Base-by-base conservation (phyloP, 768 basidiomycete genomes). In the Mycena floridula region DNA sequence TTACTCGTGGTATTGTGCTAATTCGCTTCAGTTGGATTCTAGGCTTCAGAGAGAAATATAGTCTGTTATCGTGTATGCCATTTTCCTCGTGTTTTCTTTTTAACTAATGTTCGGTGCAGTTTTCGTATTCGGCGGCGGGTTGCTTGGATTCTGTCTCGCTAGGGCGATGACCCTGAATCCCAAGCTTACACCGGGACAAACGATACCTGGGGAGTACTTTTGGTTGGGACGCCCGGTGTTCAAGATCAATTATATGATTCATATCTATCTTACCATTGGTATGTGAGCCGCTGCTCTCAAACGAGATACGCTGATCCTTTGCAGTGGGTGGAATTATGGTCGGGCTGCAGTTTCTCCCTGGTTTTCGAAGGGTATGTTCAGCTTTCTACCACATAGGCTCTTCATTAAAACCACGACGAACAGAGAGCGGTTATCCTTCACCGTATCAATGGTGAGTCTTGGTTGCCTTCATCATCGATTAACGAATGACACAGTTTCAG, bases 21-120 rank as follows among this genome's bases (percentile, higher is more conserved):
- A n/a, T n/a, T n/a, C n/a, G n/a, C n/a, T n/a, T 60, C 21, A 55
- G 52, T 43, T 54, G 54, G 53, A 55, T 60, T 16, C 43, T 58
- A 2, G 59, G 59, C 11, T 60, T 60, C 44, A 43, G 42, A 24
- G 59, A 58, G n/a, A 50, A 39, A 18, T 55, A 46, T 42, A 56
- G 54, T 38, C 51, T 60, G 5, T 25, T 53, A 1, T 47, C 50
- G 16, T 54, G 20, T 36, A n/a, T 25, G 6, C 7, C 23, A 18
- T n/a, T 5, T 30, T 7, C 7, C n/a, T 7, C 12, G 22, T 16
- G 18, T n/a, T 23, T 24, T 27, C 23, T 26, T 30, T 7, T 47
- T 43, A 7, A 9, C 26, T 9, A 22, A 9, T 20, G 5, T 23
- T 25, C n/a, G n/a, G n/a, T n/a, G n/a, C n/a, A 60, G 59, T 51